Evolutionary conservation across 257 asterid species (phyloP), one percentile per base, ranked within the genome.

Genomic region (Solanum bulbocastanum): DNA sequence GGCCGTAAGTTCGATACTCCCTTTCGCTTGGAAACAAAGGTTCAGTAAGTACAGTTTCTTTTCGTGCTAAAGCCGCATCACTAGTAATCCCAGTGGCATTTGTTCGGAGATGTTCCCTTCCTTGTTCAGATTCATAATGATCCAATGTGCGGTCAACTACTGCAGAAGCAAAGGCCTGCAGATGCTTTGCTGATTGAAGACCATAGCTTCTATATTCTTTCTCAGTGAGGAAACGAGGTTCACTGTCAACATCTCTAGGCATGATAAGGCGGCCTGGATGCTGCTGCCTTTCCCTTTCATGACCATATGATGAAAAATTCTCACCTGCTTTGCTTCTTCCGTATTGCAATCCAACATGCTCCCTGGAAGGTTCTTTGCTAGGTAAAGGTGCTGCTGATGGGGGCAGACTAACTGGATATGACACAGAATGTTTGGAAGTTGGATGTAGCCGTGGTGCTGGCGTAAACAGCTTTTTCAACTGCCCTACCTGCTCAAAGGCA

Each of bases 131-230:
- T 66, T 88, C 88, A 62, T 68, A 78, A 84, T 92, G 89, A 73
- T 89, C 91, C 83, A 49, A 49, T 22, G 44, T 7, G 49, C 87
- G 89, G 66, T 86, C 60, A 86, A 86, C 84, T 62, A 62, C 90
- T 15, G 89, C 85, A 72, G 87, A 52, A 52, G 89, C 25, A 83
- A 90, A 79, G 87, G 92, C 92, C 92, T 91, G 86, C 52, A 69
- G 81, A 85, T 68, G 89, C 87, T 92, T 92, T 79, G 90, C 93
- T 56, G 91, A 91, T 42, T 37, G 95, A 91, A 96, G 97, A 82
- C 98, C 98, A 62, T 88, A 90, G 87, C 76, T 93, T 91, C 98
- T 90, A 88, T 97, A 97, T 88, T 97, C 98, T 88, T 90, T 93
- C 90, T 94, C 98, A 2, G 96, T 89, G 66, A 93, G 94, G 88